These are phyloP conservation scores for Sporobolomyces phaffii DNA, from an alignment of 768 basidiomycete genomes.

Conservation along the genomic window DNA sequence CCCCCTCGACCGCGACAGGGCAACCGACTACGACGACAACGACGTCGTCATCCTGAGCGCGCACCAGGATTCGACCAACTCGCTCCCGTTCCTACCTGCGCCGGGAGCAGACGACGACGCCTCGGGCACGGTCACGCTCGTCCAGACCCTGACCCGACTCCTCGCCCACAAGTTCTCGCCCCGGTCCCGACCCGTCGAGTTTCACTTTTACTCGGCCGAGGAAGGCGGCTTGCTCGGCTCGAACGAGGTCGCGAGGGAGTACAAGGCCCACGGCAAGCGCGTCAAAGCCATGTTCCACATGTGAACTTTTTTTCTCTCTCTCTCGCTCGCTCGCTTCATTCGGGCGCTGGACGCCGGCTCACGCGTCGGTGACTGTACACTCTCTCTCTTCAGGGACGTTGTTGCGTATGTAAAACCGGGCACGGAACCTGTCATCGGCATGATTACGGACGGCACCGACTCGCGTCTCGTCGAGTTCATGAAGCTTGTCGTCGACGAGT, in stretches of 20 bases:
- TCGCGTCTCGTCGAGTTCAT: constrained; percentile 38
- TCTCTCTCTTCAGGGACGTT: constrained; percentile 41
- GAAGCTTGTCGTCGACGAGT: constrained; percentile 36
- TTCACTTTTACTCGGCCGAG: constrained; percentile 49
- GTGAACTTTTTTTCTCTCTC: not conserved
- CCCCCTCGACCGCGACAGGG: constrained; percentile 27
- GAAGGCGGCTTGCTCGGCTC: constrained; percentile 48
- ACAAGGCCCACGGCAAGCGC: not conserved
- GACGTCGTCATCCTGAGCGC: constrained; percentile 43
- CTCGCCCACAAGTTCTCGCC: constrained; percentile 45
- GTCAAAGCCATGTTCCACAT: constrained; percentile 22
- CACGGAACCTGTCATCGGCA: constrained; percentile 39
- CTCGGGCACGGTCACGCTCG: constrained; percentile 45
- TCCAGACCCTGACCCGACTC: constrained; percentile 46
- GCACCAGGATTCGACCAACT: constrained; percentile 47
- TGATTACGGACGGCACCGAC: constrained; percentile 42
- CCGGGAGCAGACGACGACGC: constrained; percentile 50
- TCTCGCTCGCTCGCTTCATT: not conserved
- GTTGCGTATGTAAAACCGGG: constrained; percentile 45
- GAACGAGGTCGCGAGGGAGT: constrained; percentile 19
- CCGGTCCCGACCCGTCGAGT: constrained; percentile 46
- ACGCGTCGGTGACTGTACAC: not conserved
- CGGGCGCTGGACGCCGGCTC: not conserved
- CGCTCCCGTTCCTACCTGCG: constrained; percentile 49
- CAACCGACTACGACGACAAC: constrained; percentile 34